Conservation (phyloP, 2,329 filamentous ascomycete genomes). For the Thielaviopsis ethacetica region DNA sequence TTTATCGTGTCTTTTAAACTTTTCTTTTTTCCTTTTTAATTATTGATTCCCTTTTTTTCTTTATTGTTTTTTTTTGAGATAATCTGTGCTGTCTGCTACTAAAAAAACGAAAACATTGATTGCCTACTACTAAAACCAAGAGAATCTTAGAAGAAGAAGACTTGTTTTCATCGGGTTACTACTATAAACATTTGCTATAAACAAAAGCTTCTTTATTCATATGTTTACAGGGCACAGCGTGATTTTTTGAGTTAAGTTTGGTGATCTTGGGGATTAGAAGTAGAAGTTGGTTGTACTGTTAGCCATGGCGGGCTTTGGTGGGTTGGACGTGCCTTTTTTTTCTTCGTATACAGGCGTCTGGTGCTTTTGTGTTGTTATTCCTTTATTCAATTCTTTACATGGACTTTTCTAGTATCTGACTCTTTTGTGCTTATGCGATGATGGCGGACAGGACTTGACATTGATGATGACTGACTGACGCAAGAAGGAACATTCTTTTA, state of each 20-base stretch:
- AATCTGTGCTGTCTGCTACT: constrained; percentile 3
- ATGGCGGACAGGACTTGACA: no score
- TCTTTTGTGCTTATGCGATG: not conserved
- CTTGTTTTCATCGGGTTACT: not conserved
- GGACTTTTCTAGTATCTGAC: not conserved
- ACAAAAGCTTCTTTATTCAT: not conserved
- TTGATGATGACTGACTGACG: no score
- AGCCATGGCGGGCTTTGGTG: not conserved
- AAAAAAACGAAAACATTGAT: not conserved
- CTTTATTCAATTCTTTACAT: not conserved
- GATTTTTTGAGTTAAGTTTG: not conserved
- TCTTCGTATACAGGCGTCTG: not conserved
- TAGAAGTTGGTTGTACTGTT: not conserved
- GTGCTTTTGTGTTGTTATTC: not conserved
- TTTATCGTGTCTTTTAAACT: constrained; percentile 9
- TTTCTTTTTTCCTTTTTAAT: constrained; percentile 11
- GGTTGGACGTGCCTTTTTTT: not conserved
- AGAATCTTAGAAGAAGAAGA: not conserved
- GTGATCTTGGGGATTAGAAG: not conserved
- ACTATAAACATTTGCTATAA: not conserved
- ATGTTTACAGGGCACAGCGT: not conserved
- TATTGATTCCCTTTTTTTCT: constrained; percentile 13
- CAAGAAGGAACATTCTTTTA: no score
- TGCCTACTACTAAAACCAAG: not conserved
- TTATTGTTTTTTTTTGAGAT: constrained; percentile 6